phyloP scores from a whole-genome alignment of 2,329 filamentous ascomycete genomes.

The Cylindrodendrum hubeiense region DNA sequence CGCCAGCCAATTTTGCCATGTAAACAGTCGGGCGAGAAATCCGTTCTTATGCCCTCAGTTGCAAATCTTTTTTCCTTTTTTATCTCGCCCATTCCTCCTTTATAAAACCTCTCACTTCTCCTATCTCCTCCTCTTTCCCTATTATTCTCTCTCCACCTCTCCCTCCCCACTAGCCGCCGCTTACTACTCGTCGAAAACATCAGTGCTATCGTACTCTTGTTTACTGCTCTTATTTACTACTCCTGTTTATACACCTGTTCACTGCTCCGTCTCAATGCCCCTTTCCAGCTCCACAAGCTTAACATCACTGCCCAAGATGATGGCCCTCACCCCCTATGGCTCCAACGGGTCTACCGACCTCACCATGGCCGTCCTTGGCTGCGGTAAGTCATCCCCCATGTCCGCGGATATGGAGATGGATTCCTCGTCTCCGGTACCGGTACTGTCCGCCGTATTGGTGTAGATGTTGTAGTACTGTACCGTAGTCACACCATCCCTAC shows the following conservation, averaged over 20 bases:
- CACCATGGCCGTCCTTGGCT: constrained; percentile 85
- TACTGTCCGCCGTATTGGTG: constrained; percentile 27
- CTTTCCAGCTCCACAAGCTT: constrained; percentile 19
- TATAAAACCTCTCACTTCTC: constrained; percentile 9
- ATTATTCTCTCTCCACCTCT: constrained; percentile 13
- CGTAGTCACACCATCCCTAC: constrained; percentile 6
- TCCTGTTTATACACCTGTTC: neutral
- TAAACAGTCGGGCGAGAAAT: constrained; percentile 12
- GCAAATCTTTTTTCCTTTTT: constrained; percentile 29
- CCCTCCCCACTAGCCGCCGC: constrained; percentile 4
- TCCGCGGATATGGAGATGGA: constrained; percentile 18
- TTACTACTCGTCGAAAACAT: constrained; percentile 1
- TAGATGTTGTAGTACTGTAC: constrained; percentile 24
- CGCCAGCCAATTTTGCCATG: constrained; percentile 36
- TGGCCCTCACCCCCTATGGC: constrained; percentile 51
- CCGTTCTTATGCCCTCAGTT: constrained; percentile 27
- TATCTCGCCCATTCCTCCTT: constrained; percentile 5
- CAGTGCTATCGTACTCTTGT: neutral
- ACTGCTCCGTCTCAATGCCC: neutral
- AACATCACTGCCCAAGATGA: constrained; percentile 39
- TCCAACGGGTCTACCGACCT: constrained; percentile 59
- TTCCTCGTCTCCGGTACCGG: constrained; percentile 9
- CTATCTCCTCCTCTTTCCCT: constrained; percentile 1
- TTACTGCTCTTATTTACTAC: neutral
- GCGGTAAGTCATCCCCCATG: constrained; percentile 68